Evolutionary conservation across 108 stramenopile genomes (phyloP), one percentile per base, ranked within the genome.

Genomic region (Skeletonema costatum): DNA sequence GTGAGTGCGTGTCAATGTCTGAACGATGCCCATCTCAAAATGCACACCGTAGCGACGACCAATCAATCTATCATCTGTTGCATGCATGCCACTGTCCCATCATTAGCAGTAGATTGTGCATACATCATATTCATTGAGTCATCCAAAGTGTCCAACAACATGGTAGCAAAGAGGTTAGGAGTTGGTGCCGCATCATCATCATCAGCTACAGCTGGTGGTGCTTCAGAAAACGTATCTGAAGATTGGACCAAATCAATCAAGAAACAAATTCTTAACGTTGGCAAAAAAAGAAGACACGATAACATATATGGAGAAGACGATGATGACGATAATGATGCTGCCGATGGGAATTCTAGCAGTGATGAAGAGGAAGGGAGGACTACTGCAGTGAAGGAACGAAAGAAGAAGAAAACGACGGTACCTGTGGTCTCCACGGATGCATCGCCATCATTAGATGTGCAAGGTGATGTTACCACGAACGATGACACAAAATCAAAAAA

Each of bases 311-410:
- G 19, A 1, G 53, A 6, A 21, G 53, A 56, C 25, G 39, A 39
- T 39, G 38, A 39, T 39, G 38, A 86, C 53, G 71, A 76, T 13
- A 83, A 90, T 29, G 84, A 91, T 32, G 78, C 83, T n/a, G 78
- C 77, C 11, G 38, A 35, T 36, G 64, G 79, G 41, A 32, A 56
- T 53, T 68, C 66, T 9, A 84, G 78, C 25, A 86, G 84, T 32
- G 84, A 78, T 12, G 88, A 86, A 41, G 93, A 92, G 21, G 77
- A 75, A 36, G 91, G 93, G 17, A 73, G 93, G 42, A 94, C 90
- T 2, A 69, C 75, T 25, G 89, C 88, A 56, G 85, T 76, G 2
- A 50, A 60, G 68, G 75, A 64, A 38, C 16, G 53, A 56, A 84
- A 35, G 61, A 60, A 29, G 44, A 64, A 67, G 60, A 72, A 64